These are phyloP conservation scores for Calonectria ilicicola DNA, from an alignment of 2,329 filamentous ascomycete species.

Conservation along the genomic window DNA sequence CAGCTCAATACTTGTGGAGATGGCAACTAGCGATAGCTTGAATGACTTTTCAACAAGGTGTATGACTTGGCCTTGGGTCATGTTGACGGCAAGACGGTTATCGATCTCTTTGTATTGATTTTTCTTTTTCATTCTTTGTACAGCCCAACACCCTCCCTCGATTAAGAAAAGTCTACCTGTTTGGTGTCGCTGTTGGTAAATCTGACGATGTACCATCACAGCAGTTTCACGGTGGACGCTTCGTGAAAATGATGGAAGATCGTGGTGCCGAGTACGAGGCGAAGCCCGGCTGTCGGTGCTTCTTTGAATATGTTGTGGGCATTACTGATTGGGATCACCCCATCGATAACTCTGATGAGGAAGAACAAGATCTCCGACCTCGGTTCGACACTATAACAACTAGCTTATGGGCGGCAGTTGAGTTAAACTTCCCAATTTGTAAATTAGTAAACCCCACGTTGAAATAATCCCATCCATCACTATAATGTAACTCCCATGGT, in stretches of 20 bases:
- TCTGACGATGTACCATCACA: not conserved
- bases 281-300: not conserved
- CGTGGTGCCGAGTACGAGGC: not conserved
- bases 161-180: not conserved
- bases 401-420: not conserved
- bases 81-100: not conserved
- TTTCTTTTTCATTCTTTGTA: not conserved
- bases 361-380: not conserved
- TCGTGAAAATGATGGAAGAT: not conserved
- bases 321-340: not conserved
- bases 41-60: not conserved
- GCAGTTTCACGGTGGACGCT: not conserved
- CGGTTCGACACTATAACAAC: not conserved
- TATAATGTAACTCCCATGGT: not conserved
- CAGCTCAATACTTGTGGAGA: not conserved
- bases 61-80: not conserved
- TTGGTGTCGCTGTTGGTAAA: not conserved
- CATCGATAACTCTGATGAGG: not conserved
- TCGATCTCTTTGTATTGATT: not conserved
- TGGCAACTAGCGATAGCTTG: not conserved
- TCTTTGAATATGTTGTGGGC: not conserved
- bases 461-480: not conserved
- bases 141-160: not conserved
- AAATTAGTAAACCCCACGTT: not conserved
- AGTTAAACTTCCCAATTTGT: not conserved